Percentiles rank a stretch among this genome's conserved stretches.
These are phyloP conservation scores for Lentinula detonsa DNA, from an alignment of 768 basidiomycete species.

Conservation along the genomic window DNA sequence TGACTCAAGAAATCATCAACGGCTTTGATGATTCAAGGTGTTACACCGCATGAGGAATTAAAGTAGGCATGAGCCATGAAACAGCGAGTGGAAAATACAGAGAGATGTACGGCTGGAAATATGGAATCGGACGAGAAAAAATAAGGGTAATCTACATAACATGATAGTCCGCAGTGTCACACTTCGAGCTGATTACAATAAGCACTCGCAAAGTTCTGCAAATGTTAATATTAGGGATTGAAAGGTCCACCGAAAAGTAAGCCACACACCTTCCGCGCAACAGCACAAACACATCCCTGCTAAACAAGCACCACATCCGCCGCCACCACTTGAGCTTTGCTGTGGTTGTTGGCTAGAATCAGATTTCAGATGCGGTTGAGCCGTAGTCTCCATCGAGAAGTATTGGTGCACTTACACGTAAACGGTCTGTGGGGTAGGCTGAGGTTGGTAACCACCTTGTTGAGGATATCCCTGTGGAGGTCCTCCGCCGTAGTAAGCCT, in stretches of 20 bases:
- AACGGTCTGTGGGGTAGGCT: constrained; percentile 64
- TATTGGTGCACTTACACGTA: constrained; percentile 54
- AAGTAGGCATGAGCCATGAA: not conserved
- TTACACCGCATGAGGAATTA: not conserved
- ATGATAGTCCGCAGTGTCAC: not conserved
- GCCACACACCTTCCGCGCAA: constrained; percentile 61
- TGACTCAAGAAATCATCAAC: not conserved
- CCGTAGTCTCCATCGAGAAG: not conserved
- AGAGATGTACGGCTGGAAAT: not conserved
- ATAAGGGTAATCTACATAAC: not conserved
- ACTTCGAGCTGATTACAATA: constrained; percentile 37
- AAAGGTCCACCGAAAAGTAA: not conserved
- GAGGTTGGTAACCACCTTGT: constrained; percentile 52
- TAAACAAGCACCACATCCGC: constrained; percentile 60
- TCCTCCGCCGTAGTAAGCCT: constrained; percentile 49
- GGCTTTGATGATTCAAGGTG: not conserved
- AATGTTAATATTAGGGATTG: constrained; percentile 4
- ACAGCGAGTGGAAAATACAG: not conserved
- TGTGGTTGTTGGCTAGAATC: constrained; percentile 43
- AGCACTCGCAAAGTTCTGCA: constrained; percentile 70
- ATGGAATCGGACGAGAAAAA: not conserved
- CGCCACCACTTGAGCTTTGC: constrained; percentile 35
- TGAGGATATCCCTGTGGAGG: constrained; percentile 38
- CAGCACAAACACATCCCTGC: constrained; percentile 62
- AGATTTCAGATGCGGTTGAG: not conserved